phyloP scores from a whole-genome alignment of 2,329 filamentous ascomycete species.

The Xylaria sp. region DNA sequence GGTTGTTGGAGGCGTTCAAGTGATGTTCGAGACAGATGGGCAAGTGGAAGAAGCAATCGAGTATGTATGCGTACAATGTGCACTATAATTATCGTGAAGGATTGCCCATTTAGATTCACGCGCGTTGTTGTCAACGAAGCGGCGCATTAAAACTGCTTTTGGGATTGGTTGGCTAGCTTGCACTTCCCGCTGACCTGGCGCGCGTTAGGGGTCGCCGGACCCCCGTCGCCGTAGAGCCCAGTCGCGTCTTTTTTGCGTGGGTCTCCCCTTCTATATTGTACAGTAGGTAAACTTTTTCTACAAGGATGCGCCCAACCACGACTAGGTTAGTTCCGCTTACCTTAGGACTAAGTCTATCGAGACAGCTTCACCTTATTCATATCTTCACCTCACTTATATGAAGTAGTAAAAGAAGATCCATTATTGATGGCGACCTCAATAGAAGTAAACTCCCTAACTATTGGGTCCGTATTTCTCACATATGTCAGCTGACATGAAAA shows the following conservation, averaged over 20 bases:
- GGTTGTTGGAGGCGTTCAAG: conserved; percentile 22
- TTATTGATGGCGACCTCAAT: too few relatives aligned
- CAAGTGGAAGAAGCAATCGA: conserved; percentile 9
- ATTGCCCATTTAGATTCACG: conserved; percentile 1
- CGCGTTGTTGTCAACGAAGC: conserved; percentile 25
- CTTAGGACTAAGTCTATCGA: too few relatives aligned
- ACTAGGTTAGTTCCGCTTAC: too few relatives aligned
- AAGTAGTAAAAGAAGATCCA: too few relatives aligned
- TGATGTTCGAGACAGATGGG: conserved; percentile 16
- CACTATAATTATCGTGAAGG: conserved; percentile 28
- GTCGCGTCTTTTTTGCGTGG: conserved; percentile 14
- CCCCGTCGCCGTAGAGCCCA: neutral
- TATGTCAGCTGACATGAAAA: neutral
- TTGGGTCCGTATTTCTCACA: too few relatives aligned
- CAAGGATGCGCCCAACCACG: too few relatives aligned
- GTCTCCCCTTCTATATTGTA: neutral
- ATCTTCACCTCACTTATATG: too few relatives aligned
- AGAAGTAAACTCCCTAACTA: too few relatives aligned
- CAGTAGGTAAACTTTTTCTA: too few relatives aligned
- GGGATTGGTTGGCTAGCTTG: conserved; percentile 2
- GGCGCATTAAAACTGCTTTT: conserved; percentile 1
- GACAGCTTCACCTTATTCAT: too few relatives aligned
- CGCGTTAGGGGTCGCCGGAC: conserved; percentile 1
- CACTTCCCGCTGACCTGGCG: neutral
- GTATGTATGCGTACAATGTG: conserved; percentile 2